Evolutionary conservation across 257 asterid genomes (phyloP), one percentile per base, ranked within the genome.

Genomic region (Ocimum tenuiflorum): DNA sequence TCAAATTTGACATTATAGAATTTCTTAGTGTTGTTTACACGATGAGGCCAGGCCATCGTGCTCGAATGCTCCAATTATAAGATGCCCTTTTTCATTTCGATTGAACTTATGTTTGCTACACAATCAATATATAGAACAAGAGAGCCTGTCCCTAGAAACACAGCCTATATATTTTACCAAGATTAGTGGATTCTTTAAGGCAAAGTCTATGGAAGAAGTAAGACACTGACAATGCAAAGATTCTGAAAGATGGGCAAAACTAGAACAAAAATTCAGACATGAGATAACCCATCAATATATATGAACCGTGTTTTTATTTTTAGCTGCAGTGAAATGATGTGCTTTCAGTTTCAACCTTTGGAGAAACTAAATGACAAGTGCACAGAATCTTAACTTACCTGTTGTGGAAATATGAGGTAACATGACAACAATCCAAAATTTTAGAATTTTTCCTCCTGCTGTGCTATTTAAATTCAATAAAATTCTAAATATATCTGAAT

Each of bases 401-500:
- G 8, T 80, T 75, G 9, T 36, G 71, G 88, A 24, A 82, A 73
- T 39, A 39, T 64, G 23, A 63, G 65, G 71, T 77, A 42, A 64
- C 64, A 47, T 67, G 31, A 57, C 66, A 55, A 60, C 6, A 68
- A 41, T 38, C 49, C 53, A 51, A 45, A 68, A 43, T 56, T 41
- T 59, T 39, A 47, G 41, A 33, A 18, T 48, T 65, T 33, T 63
- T 55, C 43, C 65, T 57, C 39, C 23, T 38, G 17, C 60, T 29
- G 42, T 7, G 9, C n/a, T 38, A 59, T 38, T 59, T 39, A 10
- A 19, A 1, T 15, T 39, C 27, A 45, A 84, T 70, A 50, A 22
- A 73, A 20, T 33, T 75, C 56, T 66, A 68, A 67, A 66, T 76
- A 18, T 52, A 42, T 71, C 83, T 75, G 80, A 80, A 63, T 75